Base-by-base conservation (phyloP, 2,329 filamentous ascomycete species). In the Knufia petricola region DNA sequence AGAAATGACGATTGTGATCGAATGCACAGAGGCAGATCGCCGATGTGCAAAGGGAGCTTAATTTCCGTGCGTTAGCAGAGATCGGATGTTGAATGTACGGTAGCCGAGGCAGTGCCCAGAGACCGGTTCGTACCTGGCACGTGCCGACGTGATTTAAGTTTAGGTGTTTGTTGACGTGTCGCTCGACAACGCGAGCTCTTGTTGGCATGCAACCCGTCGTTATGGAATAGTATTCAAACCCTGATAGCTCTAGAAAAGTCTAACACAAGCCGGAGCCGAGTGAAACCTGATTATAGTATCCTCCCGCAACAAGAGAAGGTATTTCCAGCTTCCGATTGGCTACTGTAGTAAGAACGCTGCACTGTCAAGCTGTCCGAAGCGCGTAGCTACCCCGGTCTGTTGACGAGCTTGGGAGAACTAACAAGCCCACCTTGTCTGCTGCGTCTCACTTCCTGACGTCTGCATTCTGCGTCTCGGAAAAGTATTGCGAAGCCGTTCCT, bases 271-370 rank as follows among this genome's bases (percentile, higher is more conserved):
- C 21, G 13, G 3, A 4, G 3, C 6, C 13, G 10, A 42, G 3
- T 26, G 15, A 15, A 3, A 42, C 6, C 20, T 28, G 39, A 28
- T 42, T 9, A n/a, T 15, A 9, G 13, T 6, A 42, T 26, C 9
- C 24, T n/a, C 12, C 8, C 10, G 20, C 13, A 17, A 42, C 28
- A 21, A 17, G 24, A 42, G 24, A 42, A 6, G 20, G 10, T 12
- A 21, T 24, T 28, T 42, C n/a, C 13, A 42, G 39, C 39, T 42
- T 42, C 9, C 28, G 39, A 42, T 42, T 42, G 39, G 39, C 12
- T 17, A 7, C 21, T n/a, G 3, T n/a, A 21, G 21, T 8, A 15
- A 28, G 39, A 12, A 42, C 23, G 39, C 10, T 42, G 37, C 20
- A 23, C n/a, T 24, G 3, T 26, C 10, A 28, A 42, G 39, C 20